A percentile compares a stretch with the other conserved stretches of the same genome.
Conservation (phyloP, 2,329 filamentous ascomycete genomes). For the Xylogone sp. region DNA sequence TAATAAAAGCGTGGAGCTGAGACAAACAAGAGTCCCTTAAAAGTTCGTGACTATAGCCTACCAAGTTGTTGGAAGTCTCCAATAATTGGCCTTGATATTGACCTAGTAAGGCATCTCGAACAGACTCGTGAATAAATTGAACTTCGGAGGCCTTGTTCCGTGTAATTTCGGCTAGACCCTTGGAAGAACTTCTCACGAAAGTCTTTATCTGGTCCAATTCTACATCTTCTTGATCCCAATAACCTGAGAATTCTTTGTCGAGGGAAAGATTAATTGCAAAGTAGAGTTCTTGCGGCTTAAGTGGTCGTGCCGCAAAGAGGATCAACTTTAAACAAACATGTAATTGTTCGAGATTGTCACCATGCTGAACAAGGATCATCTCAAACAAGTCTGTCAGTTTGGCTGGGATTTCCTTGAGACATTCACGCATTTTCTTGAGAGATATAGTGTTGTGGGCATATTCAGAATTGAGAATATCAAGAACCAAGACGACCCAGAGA, state of each 20-base stretch:
- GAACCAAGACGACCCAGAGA: conserved; percentile 17
- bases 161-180: conserved; percentile 37
- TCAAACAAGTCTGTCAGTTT: conserved; percentile 1
- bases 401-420: conserved; percentile 44
- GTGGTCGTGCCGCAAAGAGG: conserved; percentile 37
- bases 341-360: conserved; percentile 34
- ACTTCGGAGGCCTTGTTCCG: conserved; percentile 25
- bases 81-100: conserved; percentile 21
- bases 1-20: conserved; percentile 14
- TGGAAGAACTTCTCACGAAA: conserved; percentile 36
- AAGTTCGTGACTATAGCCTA: conserved; percentile 18
- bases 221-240: conserved; percentile 20
- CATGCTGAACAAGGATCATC: conserved; percentile 33
- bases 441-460: conserved; percentile 25
- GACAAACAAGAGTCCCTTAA: conserved; percentile 20
- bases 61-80: conserved; percentile 12
- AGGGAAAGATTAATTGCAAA: conserved; percentile 15
- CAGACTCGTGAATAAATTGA: conserved; percentile 37
- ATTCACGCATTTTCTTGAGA: conserved; percentile 30
- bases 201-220: conserved; percentile 26
- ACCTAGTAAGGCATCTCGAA: conserved; percentile 37
- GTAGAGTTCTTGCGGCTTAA: conserved; percentile 20
- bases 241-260: conserved; percentile 7
- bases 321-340: conserved; percentile 49
- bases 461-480: conserved; percentile 40